phyloP scores from a whole-genome alignment of 192 early-diverging fungal species.

The Coemansia sp. region DNA sequence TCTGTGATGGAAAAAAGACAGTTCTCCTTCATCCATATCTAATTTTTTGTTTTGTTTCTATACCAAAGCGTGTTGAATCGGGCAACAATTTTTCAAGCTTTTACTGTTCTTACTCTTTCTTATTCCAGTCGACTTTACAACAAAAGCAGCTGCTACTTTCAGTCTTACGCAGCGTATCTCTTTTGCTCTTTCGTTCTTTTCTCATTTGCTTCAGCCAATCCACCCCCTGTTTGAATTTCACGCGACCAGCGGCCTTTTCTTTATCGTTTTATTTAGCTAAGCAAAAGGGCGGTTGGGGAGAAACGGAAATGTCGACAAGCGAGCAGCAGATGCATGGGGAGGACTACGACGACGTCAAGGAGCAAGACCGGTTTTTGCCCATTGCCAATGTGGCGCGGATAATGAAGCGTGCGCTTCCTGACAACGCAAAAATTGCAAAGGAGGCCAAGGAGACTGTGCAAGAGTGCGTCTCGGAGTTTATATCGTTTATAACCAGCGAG shows the following conservation, averaged over 20 bases:
- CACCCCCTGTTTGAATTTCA: neutral
- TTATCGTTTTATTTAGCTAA: neutral
- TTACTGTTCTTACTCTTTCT: neutral
- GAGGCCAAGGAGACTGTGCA: slow-evolving; percentile 96
- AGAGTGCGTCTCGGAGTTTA: slow-evolving; percentile 98
- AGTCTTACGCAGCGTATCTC: too few species aligned
- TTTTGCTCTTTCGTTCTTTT: neutral
- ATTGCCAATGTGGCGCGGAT: slow-evolving; percentile 96
- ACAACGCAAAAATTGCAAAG: slow-evolving; percentile 97
- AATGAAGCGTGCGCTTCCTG: slow-evolving; percentile 96
- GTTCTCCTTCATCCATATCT: neutral
- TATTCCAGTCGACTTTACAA: too few species aligned
- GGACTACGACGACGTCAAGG: slow-evolving; percentile 78
- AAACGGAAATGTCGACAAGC: slow-evolving; percentile 28
- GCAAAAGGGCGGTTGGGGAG: neutral
- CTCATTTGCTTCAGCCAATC: too few species aligned
- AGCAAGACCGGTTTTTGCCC: slow-evolving; percentile 95
- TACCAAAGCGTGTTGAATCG: neutral
- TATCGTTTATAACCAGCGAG: slow-evolving; percentile 97
- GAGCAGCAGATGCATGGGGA: slow-evolving; percentile 28
- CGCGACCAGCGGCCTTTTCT: neutral
- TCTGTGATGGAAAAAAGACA: neutral
- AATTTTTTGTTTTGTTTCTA: neutral
- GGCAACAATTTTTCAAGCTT: neutral
- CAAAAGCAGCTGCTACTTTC: too few species aligned